Base-by-base conservation (phyloP, 768 basidiomycete genomes). In the Asterophora lycoperdoides region DNA sequence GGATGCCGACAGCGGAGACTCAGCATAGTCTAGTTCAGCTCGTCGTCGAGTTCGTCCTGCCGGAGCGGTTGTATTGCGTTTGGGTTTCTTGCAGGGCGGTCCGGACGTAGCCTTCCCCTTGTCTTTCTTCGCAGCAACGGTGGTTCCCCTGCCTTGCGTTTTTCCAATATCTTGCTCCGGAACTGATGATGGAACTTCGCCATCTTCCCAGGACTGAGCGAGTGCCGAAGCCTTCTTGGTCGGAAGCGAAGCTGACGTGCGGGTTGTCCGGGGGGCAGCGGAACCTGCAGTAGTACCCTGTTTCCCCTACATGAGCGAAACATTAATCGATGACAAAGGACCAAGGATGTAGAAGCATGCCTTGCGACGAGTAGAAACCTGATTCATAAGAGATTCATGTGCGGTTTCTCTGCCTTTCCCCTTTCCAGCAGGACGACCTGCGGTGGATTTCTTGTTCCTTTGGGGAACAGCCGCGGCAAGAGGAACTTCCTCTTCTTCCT, bases 101-200 rank as follows among this genome's bases (percentile, higher is more conserved):
- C 30, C 20, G n/a, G 18, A 36, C 9, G 38, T 29, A 11, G 37
- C 50, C 23, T 17, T 48, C 17, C 39, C 46, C 17, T 51, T 52
- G 10, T 43, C 46, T 34, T 34, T 46, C n/a, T 36, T 47, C 18
- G 32, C 6, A 34, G 33, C 36, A 8, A 13, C 14, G 23, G 19
- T 43, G 34, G 44, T 18, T 6, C 44, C 38, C 23, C 26, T 42
- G 11, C 19, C 26, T 28, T 34, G 28, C 18, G 26, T 19, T 23
- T 42, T 44, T 9, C 15, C 39, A 10, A 53, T 43, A 51, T 80
- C 78, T 58, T 83, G 77, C 33, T 77, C 75, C 3, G 83, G 81
- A 37, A 79, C 66, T 14, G 84, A 86, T 0, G 83, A 83, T 5
- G 82, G 82, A 10, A 84, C 63, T 45, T 73, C 66, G 8, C 57